Conservation (phyloP, 1,284 basidiomycete genomes). For the Puccinia brachypodii region DNA sequence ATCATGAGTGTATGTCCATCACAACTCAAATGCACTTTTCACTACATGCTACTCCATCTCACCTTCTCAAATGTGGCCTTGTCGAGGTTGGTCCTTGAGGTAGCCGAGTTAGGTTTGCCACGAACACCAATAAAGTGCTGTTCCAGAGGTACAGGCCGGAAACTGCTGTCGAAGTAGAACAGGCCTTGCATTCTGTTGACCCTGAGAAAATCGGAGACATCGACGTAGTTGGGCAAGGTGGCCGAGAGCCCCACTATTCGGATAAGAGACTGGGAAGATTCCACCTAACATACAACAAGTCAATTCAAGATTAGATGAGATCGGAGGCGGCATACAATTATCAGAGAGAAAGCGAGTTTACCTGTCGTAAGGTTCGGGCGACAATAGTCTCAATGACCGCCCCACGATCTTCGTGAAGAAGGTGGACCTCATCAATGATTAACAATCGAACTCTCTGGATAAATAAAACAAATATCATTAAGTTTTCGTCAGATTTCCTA, state of each 20-base stretch:
- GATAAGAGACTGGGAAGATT: conserved; percentile 93
- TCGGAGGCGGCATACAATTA: not conserved
- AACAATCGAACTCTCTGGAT: conserved; percentile 75
- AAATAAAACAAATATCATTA: not conserved
- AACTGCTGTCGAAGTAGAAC: conserved; percentile 98
- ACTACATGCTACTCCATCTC: not conserved
- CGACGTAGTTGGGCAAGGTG: conserved; percentile 94
- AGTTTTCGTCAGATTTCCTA: not conserved
- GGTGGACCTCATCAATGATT: conserved; percentile 97
- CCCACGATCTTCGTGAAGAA: conserved; percentile 95
- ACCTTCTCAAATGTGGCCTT: conserved; percentile 82
- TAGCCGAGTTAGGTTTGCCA: conserved; percentile 78
- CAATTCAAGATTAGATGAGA: not conserved
- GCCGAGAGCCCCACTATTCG: conserved; percentile 99
- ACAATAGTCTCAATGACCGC: conserved; percentile 99
- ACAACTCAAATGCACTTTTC: not conserved
- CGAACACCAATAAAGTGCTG: conserved; percentile 95
- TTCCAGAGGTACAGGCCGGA: conserved; percentile 93
- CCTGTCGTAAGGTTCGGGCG: conserved; percentile 88
- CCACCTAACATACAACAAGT: conserved; percentile 62
- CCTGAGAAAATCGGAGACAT: conserved; percentile 92
- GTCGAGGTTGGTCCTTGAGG: conserved; percentile 84
- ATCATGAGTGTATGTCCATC: not conserved
- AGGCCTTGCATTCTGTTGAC: conserved; percentile 87
- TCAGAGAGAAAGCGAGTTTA: conserved; percentile 53